Evolutionary conservation across 2,329 filamentous ascomycete species (phyloP), one percentile per base, ranked within the genome.

Genomic region (Nothophaeocryptopus gaeumannii): DNA sequence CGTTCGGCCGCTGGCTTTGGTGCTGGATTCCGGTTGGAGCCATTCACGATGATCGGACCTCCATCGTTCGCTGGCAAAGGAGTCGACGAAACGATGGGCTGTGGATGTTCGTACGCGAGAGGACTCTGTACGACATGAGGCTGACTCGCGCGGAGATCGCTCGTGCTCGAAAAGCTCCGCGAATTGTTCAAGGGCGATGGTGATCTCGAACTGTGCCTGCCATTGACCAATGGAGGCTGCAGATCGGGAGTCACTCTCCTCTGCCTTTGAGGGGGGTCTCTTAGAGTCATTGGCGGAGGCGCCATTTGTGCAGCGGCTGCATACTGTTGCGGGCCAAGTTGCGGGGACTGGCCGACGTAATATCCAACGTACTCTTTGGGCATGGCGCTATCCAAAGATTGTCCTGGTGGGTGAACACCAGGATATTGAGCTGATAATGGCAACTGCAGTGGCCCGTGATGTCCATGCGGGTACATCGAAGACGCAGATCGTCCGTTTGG

Each of bases 351-450:
- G 9, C 68, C 70, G 38, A 77, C 65, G 49, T 72, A 75, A 58
- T 78, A 78, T 3, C 75, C 75, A 10, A 76, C 66, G 55, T 77
- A 78, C 51, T 78, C 75, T 57, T 77, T 77, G 1, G 74, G 72
- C 41, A 71, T 68, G 9, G 68, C 67, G 45, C 64, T 66, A 11
- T 68, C 65, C 8, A 59, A 41, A 29, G 54, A 34, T 15, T 58
- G 45, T 15, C 53, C 54, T 12, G 43, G 51, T 31, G 50, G 37
- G 45, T 60, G 53, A 32, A 59, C 53, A 45, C 61, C 45, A 5
- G 54, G 51, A 20, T 48, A 54, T 9, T 55, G 50, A 15, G 54
- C 52, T 14, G 58, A 51, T 35, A 59, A 62, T 8, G 56, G 55
- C 41, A 63, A 49, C 33, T 56, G 58, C 39, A 64, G 39, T 26